These are phyloP conservation scores for Candida sp. DNA, from an alignment of 1,139 yeast species.

Conservation along the genomic window DNA sequence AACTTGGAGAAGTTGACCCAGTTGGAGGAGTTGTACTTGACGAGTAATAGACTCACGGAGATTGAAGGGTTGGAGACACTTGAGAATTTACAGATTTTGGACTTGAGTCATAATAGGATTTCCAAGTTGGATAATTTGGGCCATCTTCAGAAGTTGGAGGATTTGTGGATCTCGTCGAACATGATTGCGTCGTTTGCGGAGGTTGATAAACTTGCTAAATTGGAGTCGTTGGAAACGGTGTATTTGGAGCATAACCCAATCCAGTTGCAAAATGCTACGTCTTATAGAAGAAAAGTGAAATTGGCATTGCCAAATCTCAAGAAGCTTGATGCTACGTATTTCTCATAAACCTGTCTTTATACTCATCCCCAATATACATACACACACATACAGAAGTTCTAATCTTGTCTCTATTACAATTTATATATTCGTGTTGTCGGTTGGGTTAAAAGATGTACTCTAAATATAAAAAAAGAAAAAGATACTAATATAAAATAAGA, in stretches of 20 bases:
- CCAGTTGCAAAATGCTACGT: constrained; percentile 71
- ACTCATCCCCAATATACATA: background rate
- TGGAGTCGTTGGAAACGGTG: constrained; percentile 80
- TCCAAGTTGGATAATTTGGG: constrained; percentile 63
- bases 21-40: constrained; percentile 85
- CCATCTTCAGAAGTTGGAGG: constrained; percentile 76
- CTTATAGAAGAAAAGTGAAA: constrained; percentile 83
- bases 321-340: constrained; percentile 91
- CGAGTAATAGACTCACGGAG: constrained; percentile 80
- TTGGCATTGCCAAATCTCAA: constrained; percentile 72
- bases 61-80: constrained; percentile 83
- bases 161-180: constrained; percentile 93
- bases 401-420: background rate
- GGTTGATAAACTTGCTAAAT: constrained; percentile 61
- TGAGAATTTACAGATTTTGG: constrained; percentile 71
- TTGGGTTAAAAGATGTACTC: background rate
- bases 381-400: no score
- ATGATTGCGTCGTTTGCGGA: constrained; percentile 69
- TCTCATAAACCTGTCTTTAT: background rate
- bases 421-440: background rate
- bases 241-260: constrained; percentile 97
- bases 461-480: background rate
- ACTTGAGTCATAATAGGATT: constrained; percentile 78
- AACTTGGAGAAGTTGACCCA: constrained; percentile 75
- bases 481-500: background rate